These are phyloP conservation scores for Lagenidium giganteum DNA, from an alignment of 352 stramenopile genomes.

Conservation along the genomic window DNA sequence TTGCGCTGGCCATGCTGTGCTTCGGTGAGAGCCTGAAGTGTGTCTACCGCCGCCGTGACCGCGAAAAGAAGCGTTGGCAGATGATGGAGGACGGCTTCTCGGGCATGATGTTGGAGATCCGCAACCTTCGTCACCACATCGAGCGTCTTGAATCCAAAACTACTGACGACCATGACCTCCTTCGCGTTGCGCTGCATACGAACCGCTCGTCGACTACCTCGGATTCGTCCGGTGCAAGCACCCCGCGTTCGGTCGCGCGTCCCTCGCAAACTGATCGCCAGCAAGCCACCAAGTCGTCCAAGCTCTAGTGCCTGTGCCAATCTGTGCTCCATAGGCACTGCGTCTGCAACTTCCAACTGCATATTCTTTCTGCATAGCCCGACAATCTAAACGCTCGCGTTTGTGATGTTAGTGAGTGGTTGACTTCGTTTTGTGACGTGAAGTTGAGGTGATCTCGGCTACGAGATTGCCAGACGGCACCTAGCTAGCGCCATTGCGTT, in stretches of 20 bases:
- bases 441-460: no score
- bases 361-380: conserved; percentile 8
- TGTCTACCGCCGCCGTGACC: conserved; percentile 52
- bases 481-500: no score
- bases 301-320: no score
- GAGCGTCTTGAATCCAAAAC: conserved; percentile 63
- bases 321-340: no score
- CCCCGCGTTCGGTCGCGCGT: no score
- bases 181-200: no score
- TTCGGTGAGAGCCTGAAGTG: conserved; percentile 72
- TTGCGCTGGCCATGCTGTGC: conserved; percentile 58
- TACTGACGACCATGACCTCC: no score
- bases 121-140: conserved; percentile 48
- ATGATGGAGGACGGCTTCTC: conserved; percentile 37
- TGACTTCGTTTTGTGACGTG: no score
- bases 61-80: conserved; percentile 26
- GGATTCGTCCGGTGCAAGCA: conserved; percentile 44
- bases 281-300: no score
- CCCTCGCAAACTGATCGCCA: no score
- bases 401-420: no score
- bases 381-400: conserved; percentile 7
- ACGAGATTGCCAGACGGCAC: no score
- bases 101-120: conserved; percentile 48
- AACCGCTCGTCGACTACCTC: conserved; percentile 54
- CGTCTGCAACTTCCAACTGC: neutral